phyloP scores from a whole-genome alignment of 1,139 yeast species.

The Yamadazyma taylorii region DNA sequence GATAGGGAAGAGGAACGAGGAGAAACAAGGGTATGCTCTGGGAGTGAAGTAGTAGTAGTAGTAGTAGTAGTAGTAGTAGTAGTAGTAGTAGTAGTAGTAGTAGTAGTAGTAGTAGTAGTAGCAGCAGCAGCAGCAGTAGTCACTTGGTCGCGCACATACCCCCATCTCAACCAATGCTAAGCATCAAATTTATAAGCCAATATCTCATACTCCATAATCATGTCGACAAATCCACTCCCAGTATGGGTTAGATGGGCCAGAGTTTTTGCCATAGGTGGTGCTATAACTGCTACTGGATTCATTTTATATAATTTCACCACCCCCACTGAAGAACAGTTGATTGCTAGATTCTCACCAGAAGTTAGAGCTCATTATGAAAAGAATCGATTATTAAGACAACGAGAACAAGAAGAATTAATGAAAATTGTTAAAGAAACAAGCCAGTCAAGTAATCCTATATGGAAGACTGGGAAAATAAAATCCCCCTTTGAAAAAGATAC shows the following conservation, averaged over 20 bases:
- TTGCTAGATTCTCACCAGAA: constrained; percentile 79
- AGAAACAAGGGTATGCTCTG: too few species aligned
- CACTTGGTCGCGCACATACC: not conserved
- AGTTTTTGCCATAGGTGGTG: constrained; percentile 51
- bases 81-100: too few species aligned
- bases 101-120: too few species aligned
- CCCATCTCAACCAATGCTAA: not conserved
- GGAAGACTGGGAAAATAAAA: constrained; percentile 72
- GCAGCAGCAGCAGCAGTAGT: too few species aligned
- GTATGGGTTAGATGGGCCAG: constrained; percentile 1
- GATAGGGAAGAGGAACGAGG: too few species aligned
- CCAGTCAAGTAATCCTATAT: constrained; percentile 68
- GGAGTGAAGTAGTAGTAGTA: too few species aligned
- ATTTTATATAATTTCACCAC: constrained; percentile 67
- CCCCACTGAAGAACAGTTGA: constrained; percentile 80
- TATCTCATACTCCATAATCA: not conserved
- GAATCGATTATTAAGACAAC: constrained; percentile 59
- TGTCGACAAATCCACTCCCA: not conserved
- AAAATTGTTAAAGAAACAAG: constrained; percentile 62
- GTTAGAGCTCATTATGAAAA: constrained; percentile 72
- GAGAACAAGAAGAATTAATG: constrained; percentile 67
- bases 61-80: too few species aligned
- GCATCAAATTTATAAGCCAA: not conserved
- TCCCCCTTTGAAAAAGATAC: constrained; percentile 60
- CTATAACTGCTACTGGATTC: constrained; percentile 68